phyloP scores from a whole-genome alignment of 179 eudicot genomes.

The Dionaea muscipula region DNA sequence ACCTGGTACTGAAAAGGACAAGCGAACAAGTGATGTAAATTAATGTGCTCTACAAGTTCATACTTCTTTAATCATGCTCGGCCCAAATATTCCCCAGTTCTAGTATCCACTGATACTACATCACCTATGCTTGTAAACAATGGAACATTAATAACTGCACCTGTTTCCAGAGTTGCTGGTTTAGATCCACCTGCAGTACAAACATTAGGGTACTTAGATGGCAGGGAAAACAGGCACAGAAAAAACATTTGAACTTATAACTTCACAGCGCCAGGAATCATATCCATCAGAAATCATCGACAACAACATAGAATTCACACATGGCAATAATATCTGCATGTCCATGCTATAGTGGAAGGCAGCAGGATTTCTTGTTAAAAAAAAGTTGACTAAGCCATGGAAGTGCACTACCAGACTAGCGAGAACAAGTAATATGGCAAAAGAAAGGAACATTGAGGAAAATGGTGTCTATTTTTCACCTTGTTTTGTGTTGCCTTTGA shows the following conservation, averaged over 20 bases:
- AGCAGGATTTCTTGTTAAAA: no score
- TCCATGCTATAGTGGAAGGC: no score
- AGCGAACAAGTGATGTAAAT: neutral
- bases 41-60: no score
- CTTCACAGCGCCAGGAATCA: constrained; percentile 1
- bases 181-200: constrained; percentile 57
- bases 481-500: constrained; percentile 79
- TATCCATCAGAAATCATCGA: neutral
- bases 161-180: constrained; percentile 75
- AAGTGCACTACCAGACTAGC: no score
- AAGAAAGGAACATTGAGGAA: no score
- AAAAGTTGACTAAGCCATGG: no score
- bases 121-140: constrained; percentile 59
- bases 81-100: constrained; percentile 72
- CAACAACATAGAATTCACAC: no score
- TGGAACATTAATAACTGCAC: constrained; percentile 69
- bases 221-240: neutral
- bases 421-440: neutral
- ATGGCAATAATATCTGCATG: no score
- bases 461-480: constrained; percentile 22
- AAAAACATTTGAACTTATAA: neutral
- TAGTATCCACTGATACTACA: constrained; percentile 62
- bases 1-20: neutral
- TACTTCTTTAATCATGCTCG: constrained; percentile 55
- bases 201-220: neutral